phyloP scores from a whole-genome alignment of 2,329 filamentous ascomycete species.

The Cladorrhinum sp. region DNA sequence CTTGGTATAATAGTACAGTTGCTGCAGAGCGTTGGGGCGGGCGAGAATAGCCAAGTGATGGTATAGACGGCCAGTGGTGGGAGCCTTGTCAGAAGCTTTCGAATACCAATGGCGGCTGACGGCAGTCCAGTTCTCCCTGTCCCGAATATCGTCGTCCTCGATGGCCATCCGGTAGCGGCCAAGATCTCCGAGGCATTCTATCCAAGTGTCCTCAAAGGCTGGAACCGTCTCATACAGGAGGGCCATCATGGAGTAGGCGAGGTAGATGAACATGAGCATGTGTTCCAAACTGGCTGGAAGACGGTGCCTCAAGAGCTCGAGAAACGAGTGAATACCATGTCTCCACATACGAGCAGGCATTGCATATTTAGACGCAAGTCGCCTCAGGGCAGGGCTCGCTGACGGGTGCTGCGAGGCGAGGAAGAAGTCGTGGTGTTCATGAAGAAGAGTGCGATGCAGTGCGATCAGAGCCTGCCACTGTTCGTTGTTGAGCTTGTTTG shows the following conservation, averaged over 20 bases:
- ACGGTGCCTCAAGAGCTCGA: conserved; percentile 71
- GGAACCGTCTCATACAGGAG: conserved; percentile 82
- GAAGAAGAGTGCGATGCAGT: conserved; percentile 73
- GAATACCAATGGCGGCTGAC: conserved; percentile 83
- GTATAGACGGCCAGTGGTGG: conserved; percentile 74
- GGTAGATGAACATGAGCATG: conserved; percentile 87
- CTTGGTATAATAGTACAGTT: conserved; percentile 70
- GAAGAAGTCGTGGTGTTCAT: conserved; percentile 85
- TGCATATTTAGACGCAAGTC: conserved; percentile 73
- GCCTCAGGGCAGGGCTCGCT: conserved; percentile 63
- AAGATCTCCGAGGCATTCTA: conserved; percentile 86
- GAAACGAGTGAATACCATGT: conserved; percentile 82
- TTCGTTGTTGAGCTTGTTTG: conserved; percentile 53
- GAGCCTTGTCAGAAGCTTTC: conserved; percentile 73
- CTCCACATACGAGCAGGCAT: conserved; percentile 97
- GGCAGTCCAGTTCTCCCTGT: conserved; percentile 76
- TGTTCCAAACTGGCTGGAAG: conserved; percentile 77
- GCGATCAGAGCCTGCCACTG: conserved; percentile 85
- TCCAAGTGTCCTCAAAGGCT: conserved; percentile 83
- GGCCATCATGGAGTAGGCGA: conserved; percentile 87
- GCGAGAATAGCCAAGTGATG: conserved; percentile 84
- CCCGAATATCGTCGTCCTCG: conserved; percentile 73
- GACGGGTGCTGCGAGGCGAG: conserved; percentile 83
- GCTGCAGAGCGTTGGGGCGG: conserved; percentile 64
- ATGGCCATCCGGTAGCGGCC: conserved; percentile 84